Evolutionary conservation across 768 basidiomycete genomes (phyloP).

Genomic region (Rhizopogon vesiculosus): DNA sequence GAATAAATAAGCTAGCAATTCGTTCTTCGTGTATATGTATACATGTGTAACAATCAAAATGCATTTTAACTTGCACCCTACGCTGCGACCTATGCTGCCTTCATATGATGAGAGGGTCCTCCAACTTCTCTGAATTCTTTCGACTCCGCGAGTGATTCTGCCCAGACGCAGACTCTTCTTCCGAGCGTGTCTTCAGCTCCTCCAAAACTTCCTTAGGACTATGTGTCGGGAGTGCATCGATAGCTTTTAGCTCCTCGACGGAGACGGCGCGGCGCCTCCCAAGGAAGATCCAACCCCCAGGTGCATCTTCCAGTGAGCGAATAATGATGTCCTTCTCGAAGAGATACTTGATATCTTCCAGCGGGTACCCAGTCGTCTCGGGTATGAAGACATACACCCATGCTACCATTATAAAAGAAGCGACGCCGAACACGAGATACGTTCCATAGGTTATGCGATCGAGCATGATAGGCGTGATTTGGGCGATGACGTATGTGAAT

Average conservation of each 20-base stretch:
- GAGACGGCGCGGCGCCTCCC: slow-evolving; percentile 16
- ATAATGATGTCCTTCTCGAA: slow-evolving; percentile 29
- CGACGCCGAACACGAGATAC: slow-evolving; percentile 28
- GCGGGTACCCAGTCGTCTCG: slow-evolving; percentile 34
- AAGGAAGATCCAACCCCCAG: slow-evolving; percentile 25
- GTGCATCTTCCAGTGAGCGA: slow-evolving; percentile 28
- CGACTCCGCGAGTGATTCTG: neutral
- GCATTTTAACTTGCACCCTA: neutral
- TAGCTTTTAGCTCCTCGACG: slow-evolving; percentile 21
- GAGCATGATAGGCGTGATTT: slow-evolving; percentile 34
- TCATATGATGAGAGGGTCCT: slow-evolving; percentile 1
- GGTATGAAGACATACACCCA: slow-evolving; percentile 35
- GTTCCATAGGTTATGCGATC: slow-evolving; percentile 22
- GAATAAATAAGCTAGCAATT: neutral
- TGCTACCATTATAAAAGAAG: slow-evolving; percentile 22
- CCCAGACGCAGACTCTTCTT: neutral
- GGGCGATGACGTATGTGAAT: slow-evolving; percentile 33
- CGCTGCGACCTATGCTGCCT: neutral
- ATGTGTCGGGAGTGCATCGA: neutral
- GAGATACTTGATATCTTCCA: slow-evolving; percentile 33
- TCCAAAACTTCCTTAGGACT: neutral
- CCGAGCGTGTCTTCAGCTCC: neutral
- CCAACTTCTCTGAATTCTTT: neutral
- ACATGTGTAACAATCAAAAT: neutral
- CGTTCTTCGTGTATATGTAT: neutral